These are phyloP conservation scores for Diplodia seriata DNA, from an alignment of 2,329 filamentous ascomycete genomes.

Conservation along the genomic window DNA sequence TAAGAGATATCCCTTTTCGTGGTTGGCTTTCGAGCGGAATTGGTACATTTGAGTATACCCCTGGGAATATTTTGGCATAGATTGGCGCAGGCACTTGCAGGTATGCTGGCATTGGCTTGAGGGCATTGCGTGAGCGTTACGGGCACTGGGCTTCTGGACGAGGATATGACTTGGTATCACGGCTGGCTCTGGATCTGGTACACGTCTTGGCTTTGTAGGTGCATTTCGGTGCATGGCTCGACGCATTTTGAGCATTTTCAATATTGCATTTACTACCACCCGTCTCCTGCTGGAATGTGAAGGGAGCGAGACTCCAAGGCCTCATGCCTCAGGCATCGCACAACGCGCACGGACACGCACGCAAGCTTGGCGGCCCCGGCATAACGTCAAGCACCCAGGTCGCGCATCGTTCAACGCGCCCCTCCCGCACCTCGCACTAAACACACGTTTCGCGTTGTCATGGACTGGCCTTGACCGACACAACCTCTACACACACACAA, in stretches of 20 bases:
- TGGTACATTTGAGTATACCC: conserved; percentile 29
- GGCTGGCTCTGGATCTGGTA: conserved; percentile 18
- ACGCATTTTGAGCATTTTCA: conserved; percentile 1
- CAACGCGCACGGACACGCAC: conserved; percentile 1
- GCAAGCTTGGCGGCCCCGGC: conserved; percentile 8
- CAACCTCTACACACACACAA: background rate
- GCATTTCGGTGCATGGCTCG: background rate
- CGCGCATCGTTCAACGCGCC: conserved; percentile 22
- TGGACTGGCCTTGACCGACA: conserved; percentile 31
- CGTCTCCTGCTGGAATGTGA: background rate
- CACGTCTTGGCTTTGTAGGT: conserved; percentile 25
- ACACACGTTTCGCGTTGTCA: conserved; percentile 22
- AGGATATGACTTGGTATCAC: conserved; percentile 27
- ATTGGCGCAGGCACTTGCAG: conserved; percentile 20
- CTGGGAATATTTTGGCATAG: conserved; percentile 23
- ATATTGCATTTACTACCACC: background rate
- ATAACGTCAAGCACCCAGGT: conserved; percentile 32
- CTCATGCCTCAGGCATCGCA: conserved; percentile 22
- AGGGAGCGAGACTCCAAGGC: background rate
- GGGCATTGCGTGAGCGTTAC: conserved; percentile 21
- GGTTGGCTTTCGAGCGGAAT: conserved; percentile 23
- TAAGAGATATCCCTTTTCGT: conserved; percentile 32
- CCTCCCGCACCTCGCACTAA: conserved; percentile 14
- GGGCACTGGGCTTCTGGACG: conserved; percentile 21
- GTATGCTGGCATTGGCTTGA: conserved; percentile 15